phyloP scores from a whole-genome alignment of 2,329 filamentous ascomycete species.

The Pseudogymnoascus sp. region DNA sequence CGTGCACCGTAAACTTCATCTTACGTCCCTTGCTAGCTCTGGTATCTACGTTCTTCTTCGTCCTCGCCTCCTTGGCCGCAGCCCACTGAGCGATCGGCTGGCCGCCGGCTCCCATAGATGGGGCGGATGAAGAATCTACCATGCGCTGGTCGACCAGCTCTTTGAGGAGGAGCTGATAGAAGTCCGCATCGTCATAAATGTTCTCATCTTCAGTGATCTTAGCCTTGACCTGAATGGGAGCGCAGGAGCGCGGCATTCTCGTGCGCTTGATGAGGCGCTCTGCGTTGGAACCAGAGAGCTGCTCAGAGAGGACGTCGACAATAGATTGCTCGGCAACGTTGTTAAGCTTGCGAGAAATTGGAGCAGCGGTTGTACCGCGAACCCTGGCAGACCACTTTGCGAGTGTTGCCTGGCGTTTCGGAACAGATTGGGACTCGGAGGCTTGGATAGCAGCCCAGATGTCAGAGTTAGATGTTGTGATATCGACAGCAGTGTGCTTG shows the following conservation, averaged over 20 bases:
- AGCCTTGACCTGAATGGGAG: constrained; percentile 58
- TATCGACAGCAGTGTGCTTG: constrained; percentile 44
- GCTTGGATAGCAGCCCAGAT: constrained; percentile 68
- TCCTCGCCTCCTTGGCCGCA: constrained; percentile 68
- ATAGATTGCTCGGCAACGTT: constrained; percentile 51
- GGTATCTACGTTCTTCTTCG: constrained; percentile 79
- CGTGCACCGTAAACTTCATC: constrained; percentile 88
- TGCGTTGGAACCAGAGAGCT: constrained; percentile 49
- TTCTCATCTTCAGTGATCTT: constrained; percentile 51
- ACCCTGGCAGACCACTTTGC: constrained; percentile 90
- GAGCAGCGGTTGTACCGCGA: constrained; percentile 50
- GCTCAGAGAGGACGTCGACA: constrained; percentile 60
- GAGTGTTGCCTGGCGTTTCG: constrained; percentile 63
- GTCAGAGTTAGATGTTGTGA: constrained; percentile 52
- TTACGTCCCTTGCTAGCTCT: constrained; percentile 94
- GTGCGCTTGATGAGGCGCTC: constrained; percentile 65
- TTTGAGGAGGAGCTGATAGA: constrained; percentile 89
- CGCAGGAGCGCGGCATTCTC: constrained; percentile 67
- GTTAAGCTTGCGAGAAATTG: constrained; percentile 51
- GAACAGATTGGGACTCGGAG: constrained; percentile 53
- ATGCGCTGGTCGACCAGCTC: constrained; percentile 87
- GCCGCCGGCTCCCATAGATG: constrained; percentile 34
- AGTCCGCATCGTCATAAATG: constrained; percentile 90
- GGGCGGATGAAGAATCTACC: constrained; percentile 50
- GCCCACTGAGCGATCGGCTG: constrained; percentile 56